Base-by-base conservation (phyloP, 2,329 filamentous ascomycete species). In the Leptographium radiaticola region DNA sequence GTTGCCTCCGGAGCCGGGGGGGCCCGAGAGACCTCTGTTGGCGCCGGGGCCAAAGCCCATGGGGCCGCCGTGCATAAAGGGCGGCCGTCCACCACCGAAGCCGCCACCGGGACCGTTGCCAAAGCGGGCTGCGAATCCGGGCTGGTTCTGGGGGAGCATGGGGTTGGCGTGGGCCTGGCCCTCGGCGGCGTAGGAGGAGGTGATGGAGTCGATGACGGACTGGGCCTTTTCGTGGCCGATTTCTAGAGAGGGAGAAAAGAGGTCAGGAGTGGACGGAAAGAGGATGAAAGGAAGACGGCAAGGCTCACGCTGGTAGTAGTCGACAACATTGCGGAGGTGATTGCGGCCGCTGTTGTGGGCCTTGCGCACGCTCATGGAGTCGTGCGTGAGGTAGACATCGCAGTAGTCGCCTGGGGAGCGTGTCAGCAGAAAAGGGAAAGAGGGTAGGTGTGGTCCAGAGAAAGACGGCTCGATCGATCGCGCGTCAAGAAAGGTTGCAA, bases 331-430 rank as follows among this genome's bases (percentile, higher is more conserved):
- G 65, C 93, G 87, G 59, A 98, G 74, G 67, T 98, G 93, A 74
- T 98, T 98, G 64, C 91, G 83, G 58, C 93, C 93, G 67, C 83
- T 86, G 76, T 98, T 98, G 72, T 98, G 93, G 50, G 93, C 93
- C 75, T 97, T 97, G 64, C 93, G 90, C 71, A 98, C 93, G 72
- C 89, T 95, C 91, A 97, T 97, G 47, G 89, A 95, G 78, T 98
- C 93, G 79, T 98, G 93, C 62, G 93, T 98, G 63, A 98, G 86
- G 79, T 98, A 98, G 70, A 98, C 93, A 86, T 98, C 93, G 80
- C 93, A 98, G 73, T 98, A 98, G 71, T 98, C 93, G 78, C 60
- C 84, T 88, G 66, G 25, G 43, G 42, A 25, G 25, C 25, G 25
- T 25, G 18, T 5, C 7, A 36, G 15, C 7, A 30, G 12, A 18